Conservation (phyloP, 148 eudicot species). For the Cornus florida region DNA sequence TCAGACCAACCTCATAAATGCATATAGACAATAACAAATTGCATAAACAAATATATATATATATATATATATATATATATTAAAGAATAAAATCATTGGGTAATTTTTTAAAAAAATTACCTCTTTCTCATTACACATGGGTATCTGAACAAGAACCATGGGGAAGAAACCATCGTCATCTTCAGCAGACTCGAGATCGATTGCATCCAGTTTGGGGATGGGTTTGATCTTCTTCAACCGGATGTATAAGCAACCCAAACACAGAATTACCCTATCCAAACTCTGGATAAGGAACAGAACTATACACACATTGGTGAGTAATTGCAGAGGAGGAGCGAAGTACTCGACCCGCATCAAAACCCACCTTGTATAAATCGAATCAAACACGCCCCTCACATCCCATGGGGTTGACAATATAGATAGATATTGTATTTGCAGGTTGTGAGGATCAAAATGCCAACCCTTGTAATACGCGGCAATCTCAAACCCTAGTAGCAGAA, state of each 20-base stretch:
- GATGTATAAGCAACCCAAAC: slow-evolving; percentile 88
- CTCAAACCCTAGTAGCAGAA: slow-evolving; percentile 53
- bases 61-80: too few relatives aligned
- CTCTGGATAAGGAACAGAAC: slow-evolving; percentile 76
- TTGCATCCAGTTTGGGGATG: slow-evolving; percentile 27
- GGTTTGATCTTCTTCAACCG: slow-evolving; percentile 71
- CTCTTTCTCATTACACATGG: slow-evolving; percentile 98
- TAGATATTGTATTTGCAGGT: slow-evolving; percentile 40
- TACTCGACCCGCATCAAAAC: slow-evolving; percentile 67
- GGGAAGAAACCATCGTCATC: slow-evolving; percentile 78
- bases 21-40: slow-evolving; percentile 3
- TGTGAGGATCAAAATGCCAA: slow-evolving; percentile 52
- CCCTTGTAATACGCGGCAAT: slow-evolving; percentile 64
- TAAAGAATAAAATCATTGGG: neutral
- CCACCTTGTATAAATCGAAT: slow-evolving; percentile 61
- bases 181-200: slow-evolving; percentile 66
- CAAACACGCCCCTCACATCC: slow-evolving; percentile 38
- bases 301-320: slow-evolving; percentile 68
- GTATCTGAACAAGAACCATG: slow-evolving; percentile 98
- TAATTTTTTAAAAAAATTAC: slow-evolving; percentile 26
- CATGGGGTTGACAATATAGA: slow-evolving; percentile 29
- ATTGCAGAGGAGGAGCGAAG: slow-evolving; percentile 78
- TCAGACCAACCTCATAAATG: neutral
- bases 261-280: slow-evolving; percentile 73
- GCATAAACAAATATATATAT: too few relatives aligned